A percentile compares a stretch with the other conserved stretches of the same genome.
phyloP scores from a whole-genome alignment of 352 stramenopile genomes.

The Hyaloperonospora arabidopsidis region DNA sequence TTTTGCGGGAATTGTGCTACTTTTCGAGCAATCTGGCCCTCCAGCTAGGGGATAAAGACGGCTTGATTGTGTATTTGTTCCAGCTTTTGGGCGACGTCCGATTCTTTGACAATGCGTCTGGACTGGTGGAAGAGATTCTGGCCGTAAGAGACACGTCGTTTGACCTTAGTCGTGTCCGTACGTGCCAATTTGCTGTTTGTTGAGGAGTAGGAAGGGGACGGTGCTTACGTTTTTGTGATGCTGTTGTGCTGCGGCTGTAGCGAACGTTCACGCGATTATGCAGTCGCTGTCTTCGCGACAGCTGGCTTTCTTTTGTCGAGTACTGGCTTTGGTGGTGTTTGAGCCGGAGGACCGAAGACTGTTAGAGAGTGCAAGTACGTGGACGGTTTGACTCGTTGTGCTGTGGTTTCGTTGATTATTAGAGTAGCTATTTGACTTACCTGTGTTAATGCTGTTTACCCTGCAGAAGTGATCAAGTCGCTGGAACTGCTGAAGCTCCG shows the following conservation, averaged over 20 bases:
- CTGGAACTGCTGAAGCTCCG: conserved; percentile 87
- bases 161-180: conserved; percentile 74
- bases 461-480: conserved; percentile 88
- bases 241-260: conserved; percentile 28
- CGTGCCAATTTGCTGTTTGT: conserved; percentile 7
- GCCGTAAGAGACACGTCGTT: conserved; percentile 75
- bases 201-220: background rate
- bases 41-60: conserved; percentile 72
- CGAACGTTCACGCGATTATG: conserved; percentile 87
- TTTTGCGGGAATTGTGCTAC: conserved; percentile 80
- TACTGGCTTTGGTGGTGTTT: conserved; percentile 92
- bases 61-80: conserved; percentile 91
- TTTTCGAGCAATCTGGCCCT: conserved; percentile 58
- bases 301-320: conserved; percentile 93
- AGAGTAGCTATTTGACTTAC: conserved; percentile 2
- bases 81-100: conserved; percentile 84
- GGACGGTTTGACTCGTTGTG: background rate
- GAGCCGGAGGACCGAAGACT: conserved; percentile 91
- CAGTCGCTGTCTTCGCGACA: conserved; percentile 86
- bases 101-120: conserved; percentile 87
- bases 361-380: conserved; percentile 83
- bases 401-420: conserved; percentile 8
- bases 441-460: no score
- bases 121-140: conserved; percentile 90
- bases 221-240: background rate